phyloP scores from a whole-genome alignment of 108 stramenopile species.

The Phaeodactylum tricornutum region DNA sequence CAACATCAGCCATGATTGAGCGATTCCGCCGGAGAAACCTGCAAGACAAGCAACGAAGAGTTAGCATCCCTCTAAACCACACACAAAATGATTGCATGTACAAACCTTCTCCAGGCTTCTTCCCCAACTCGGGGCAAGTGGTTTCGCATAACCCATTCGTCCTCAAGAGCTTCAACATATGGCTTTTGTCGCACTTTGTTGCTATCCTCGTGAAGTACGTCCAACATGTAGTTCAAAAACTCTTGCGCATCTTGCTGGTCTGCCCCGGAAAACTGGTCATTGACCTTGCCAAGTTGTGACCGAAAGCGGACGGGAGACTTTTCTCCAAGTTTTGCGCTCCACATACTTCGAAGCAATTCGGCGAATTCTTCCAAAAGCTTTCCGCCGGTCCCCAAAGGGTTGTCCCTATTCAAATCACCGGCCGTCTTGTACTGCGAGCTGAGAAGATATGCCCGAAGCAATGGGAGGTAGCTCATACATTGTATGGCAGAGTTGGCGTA shows the following conservation, averaged over 20 bases:
- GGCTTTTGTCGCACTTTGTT: slow-evolving; percentile 92
- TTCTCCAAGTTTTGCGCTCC: slow-evolving; percentile 66
- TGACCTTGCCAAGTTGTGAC: slow-evolving; percentile 53
- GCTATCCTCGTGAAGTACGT: slow-evolving; percentile 89
- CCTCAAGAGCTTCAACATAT: slow-evolving; percentile 78
- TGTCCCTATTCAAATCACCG: slow-evolving; percentile 87
- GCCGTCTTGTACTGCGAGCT: slow-evolving; percentile 59
- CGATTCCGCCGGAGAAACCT: slow-evolving; percentile 70
- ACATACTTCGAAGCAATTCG: slow-evolving; percentile 70
- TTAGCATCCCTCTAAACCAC: background rate
- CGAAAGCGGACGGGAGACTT: slow-evolving; percentile 74
- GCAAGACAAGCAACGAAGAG: slow-evolving; percentile 1
- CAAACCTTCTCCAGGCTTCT: slow-evolving; percentile 69
- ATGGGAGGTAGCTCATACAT: slow-evolving; percentile 84
- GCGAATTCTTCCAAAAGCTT: slow-evolving; percentile 88
- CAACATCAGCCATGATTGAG: slow-evolving; percentile 73
- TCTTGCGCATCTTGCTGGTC: slow-evolving; percentile 97
- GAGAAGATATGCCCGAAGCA: slow-evolving; percentile 81
- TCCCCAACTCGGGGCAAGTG: slow-evolving; percentile 56
- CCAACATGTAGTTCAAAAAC: slow-evolving; percentile 84
- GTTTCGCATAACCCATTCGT: slow-evolving; percentile 61
- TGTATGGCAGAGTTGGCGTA: slow-evolving; percentile 92
- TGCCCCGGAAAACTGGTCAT: slow-evolving; percentile 82
- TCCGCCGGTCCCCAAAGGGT: slow-evolving; percentile 91
- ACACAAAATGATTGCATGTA: background rate